Evolutionary conservation across 495 filamentous ascomycete species (phyloP).

Genomic region (Aspergillus steynii): DNA sequence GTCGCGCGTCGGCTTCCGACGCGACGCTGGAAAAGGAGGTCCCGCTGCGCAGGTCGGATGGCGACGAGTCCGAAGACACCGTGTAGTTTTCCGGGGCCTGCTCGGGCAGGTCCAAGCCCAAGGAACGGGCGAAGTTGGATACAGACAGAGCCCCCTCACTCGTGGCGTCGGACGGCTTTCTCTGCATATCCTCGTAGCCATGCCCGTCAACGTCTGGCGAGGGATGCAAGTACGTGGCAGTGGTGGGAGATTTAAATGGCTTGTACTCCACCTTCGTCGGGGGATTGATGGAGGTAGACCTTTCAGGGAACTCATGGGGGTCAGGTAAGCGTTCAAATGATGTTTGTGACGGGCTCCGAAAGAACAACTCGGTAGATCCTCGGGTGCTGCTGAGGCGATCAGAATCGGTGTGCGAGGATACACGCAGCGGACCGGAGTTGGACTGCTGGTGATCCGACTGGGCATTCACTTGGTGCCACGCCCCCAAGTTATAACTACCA

Average conservation of each 20-base stretch:
- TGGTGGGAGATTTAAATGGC: constrained; percentile 18
- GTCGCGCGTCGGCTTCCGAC: constrained; percentile 39
- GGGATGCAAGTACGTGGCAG: constrained; percentile 18
- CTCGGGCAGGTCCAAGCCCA: constrained; percentile 38
- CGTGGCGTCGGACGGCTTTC: constrained; percentile 36
- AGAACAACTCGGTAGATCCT: constrained; percentile 27
- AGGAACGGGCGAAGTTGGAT: constrained; percentile 42
- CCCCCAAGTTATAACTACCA: constrained; percentile 33
- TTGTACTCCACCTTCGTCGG: constrained; percentile 20
- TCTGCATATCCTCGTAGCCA: constrained; percentile 7
- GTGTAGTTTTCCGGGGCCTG: constrained; percentile 63
- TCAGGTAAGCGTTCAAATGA: constrained; percentile 26
- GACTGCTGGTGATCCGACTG: constrained; percentile 9
- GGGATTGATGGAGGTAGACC: constrained; percentile 12
- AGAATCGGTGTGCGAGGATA: constrained; percentile 22
- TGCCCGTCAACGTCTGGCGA: constrained; percentile 6
- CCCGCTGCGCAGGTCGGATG: constrained; percentile 62
- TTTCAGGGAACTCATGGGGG: constrained; percentile 11
- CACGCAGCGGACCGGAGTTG: constrained; percentile 11
- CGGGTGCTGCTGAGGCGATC: constrained; percentile 23
- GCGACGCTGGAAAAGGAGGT: constrained; percentile 69
- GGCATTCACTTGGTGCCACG: constrained; percentile 3
- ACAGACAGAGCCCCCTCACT: constrained; percentile 35
- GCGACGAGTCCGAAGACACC: constrained; percentile 67
- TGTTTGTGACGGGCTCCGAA: constrained; percentile 23